A percentile compares a stretch with the other conserved stretches of the same genome.
phyloP scores from a whole-genome alignment of 768 basidiomycete genomes.

The Sporobolomyces phaffii region DNA sequence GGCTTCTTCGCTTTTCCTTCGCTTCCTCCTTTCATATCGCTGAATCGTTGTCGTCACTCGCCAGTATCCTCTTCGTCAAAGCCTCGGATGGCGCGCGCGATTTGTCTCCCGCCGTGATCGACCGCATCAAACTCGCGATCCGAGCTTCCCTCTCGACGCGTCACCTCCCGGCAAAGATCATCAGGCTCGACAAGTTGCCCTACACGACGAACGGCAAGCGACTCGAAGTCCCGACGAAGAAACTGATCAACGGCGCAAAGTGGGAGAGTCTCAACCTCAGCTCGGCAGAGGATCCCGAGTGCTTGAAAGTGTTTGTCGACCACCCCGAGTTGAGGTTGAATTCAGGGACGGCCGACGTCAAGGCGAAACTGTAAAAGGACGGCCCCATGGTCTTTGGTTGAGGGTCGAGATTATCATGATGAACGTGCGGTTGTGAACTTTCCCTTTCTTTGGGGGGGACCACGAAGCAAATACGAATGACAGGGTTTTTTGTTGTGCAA shows the following conservation, averaged over 20 bases:
- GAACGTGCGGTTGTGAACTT: too few species aligned
- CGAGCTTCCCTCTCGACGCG: constrained; percentile 31
- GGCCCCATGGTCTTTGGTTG: background rate
- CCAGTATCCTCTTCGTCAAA: constrained; percentile 42
- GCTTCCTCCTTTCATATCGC: too few species aligned
- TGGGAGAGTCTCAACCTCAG: constrained; percentile 34
- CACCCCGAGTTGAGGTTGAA: constrained; percentile 35
- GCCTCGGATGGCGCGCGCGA: constrained; percentile 20
- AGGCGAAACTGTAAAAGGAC: constrained; percentile 23
- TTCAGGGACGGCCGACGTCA: background rate
- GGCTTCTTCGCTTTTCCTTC: background rate
- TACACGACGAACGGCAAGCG: constrained; percentile 42
- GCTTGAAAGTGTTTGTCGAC: constrained; percentile 39
- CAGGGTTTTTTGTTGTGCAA: too few species aligned
- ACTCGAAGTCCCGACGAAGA: constrained; percentile 38
- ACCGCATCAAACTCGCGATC: constrained; percentile 35
- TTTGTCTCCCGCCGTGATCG: constrained; percentile 23
- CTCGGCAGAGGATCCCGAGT: constrained; percentile 34
- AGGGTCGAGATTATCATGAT: background rate
- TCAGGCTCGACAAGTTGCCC: constrained; percentile 29
- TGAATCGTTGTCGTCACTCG: too few species aligned
- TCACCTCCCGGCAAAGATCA: constrained; percentile 40
- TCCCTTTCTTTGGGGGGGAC: too few species aligned
- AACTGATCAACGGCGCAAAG: constrained; percentile 40
- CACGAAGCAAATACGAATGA: too few species aligned